Evolutionary conservation across 352 stramenopile species (phyloP).

Genomic region (Pythium rhizo-oryzae): DNA sequence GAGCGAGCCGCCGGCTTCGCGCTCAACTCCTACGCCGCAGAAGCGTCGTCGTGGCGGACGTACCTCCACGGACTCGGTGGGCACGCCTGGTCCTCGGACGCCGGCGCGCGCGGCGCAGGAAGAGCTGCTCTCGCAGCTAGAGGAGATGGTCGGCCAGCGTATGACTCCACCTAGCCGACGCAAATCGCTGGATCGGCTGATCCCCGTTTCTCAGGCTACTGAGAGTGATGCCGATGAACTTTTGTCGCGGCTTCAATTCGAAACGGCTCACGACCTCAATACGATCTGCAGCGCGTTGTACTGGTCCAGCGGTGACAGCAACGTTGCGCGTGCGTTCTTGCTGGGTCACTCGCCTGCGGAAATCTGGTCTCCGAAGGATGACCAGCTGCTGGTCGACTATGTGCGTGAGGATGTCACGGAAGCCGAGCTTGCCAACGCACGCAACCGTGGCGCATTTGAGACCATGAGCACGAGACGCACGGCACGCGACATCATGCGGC

Average conservation of each 20-base stretch:
- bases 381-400: constrained; percentile 44
- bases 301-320: constrained; percentile 25
- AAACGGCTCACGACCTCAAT: constrained; percentile 25
- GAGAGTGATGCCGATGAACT: constrained; percentile 20
- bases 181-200: constrained; percentile 22
- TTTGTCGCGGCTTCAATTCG: constrained; percentile 25
- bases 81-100: constrained; percentile 8
- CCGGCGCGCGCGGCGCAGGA: constrained; percentile 13
- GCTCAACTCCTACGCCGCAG: constrained; percentile 11
- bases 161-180: constrained; percentile 25
- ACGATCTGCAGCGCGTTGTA: constrained; percentile 31
- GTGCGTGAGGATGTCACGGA: constrained; percentile 24
- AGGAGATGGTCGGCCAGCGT: constrained; percentile 27
- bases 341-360: constrained; percentile 17
- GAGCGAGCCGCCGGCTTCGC: background rate
- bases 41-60: constrained; percentile 1
- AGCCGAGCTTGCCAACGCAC: constrained; percentile 31
- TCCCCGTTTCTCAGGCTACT: constrained; percentile 11
- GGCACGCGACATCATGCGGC: constrained; percentile 46
- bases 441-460: constrained; percentile 38
- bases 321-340: constrained; percentile 29
- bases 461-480: constrained; percentile 42
- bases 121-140: constrained; percentile 15
- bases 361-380: constrained; percentile 58
- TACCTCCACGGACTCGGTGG: constrained; percentile 4